Base-by-base conservation (phyloP, 805 yeast genomes). In the Starmerella lactis-condensi region DNA sequence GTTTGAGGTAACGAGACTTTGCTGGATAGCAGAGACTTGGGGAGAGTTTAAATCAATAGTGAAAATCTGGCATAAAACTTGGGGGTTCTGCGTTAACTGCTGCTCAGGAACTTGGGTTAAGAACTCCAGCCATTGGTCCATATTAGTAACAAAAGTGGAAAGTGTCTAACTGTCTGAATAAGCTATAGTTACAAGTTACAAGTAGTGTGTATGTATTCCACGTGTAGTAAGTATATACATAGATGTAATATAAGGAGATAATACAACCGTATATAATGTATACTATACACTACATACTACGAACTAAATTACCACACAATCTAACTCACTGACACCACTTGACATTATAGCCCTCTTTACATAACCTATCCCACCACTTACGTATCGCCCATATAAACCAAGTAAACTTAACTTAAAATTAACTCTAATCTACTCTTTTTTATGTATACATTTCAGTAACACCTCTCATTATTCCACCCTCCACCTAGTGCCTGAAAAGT, bases 21-120 rank as follows among this genome's bases (percentile, higher is more conserved):
- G 47, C 41, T 61, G 67, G 10, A 63, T 40, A 7, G 50, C 40
- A 3, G 62, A 52, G 2, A 62, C 41, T 13, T 38, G 45, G 2
- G 59, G 56, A 32, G 53, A 47, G 3, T n/a, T 16, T 17, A 57
- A 22, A 37, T 58, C 50, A 5, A 57, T 26, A 5, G 40, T 31
- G 22, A 60, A 42, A 24, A 49, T 38, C 11, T 33, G 33, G 7
- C 32, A 39, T 17, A 41, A 39, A 33, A 10, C 41, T 19, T 8
- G n/a, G 6, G 40, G 38, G 18, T 25, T 31, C 5, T 26, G 26
- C n/a, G 33, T 19, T 2, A 39, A 2, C 15, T 28, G 33, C 7
- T 20, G 15, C 26, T 39, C 42, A 3, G 30, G 12, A 6, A 23
- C 32, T 8, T 10, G 10, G 5, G 11, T 9, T 12, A 37, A 10